Evolutionary conservation across 306 rosid species (phyloP), one percentile per base, ranked within the genome.

Genomic region (Boehmeria nivea): DNA sequence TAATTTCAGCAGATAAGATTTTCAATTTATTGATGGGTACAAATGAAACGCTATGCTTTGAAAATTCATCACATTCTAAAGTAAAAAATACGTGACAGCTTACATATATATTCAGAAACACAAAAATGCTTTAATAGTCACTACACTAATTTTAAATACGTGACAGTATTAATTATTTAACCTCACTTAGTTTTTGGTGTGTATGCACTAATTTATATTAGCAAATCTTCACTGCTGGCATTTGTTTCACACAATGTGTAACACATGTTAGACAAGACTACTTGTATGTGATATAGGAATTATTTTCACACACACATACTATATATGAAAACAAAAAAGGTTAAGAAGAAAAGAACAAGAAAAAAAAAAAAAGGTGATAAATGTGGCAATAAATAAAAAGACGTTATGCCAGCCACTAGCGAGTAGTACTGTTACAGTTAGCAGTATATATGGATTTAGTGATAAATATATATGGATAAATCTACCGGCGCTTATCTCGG

Each of bases 401-500:
- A 51, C 34, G 60, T 53, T 15, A 54, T 66, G 66, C 54, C 65
- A 50, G 78, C 73, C 71, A 59, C 66, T 37, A 23, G 11, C 19
- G 53, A 38, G 45, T 40, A 48, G 54, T 12, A 22, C 51, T 54
- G 56, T 26, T 26, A 26, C 56, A 51, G 13, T 53, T 61, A 44
- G 64, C 52, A 61, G 71, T 47, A 49, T 49, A 23, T 53, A 51
- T 60, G 75, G 79, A 75, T 69, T 75, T 60, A 64, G 51, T 47
- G 36, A 48, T 46, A 43, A 28, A 37, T 40, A 36, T 57, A 53
- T n/a, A 38, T 54, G 34, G 28, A 56, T 28, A 17, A 38, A 59
- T 54, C 57, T 53, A 53, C 50, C 73, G 59, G 76, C 78, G 52
- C 69, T 75, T 75, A 51, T 72, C 69, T 43, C 51, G 74, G 72